Conservation (phyloP, 352 stramenopile genomes). For the Thraustochytrium aureum region DNA sequence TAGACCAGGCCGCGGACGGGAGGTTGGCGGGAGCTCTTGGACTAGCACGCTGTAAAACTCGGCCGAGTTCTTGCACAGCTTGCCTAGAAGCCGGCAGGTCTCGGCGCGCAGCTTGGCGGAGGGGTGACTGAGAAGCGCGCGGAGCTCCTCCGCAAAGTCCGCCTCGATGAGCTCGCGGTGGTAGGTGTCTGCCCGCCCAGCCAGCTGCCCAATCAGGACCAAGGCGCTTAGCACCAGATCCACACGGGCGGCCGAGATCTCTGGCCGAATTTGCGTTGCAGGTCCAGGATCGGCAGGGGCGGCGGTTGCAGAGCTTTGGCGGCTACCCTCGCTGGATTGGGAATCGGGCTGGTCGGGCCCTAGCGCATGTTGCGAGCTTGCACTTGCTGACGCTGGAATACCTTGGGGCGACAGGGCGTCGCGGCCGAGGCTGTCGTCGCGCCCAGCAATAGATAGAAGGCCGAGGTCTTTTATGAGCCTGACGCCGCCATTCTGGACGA, state of each 20-base stretch:
- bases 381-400: no score
- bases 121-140: constrained; percentile 64
- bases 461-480: constrained; percentile 68
- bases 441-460: constrained; percentile 52
- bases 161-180: constrained; percentile 68
- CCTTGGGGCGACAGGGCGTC: not conserved
- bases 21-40: not conserved
- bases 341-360: not conserved
- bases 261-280: no score
- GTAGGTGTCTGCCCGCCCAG: constrained; percentile 69
- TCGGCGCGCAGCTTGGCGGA: constrained; percentile 78
- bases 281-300: no score
- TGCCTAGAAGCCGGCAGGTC: constrained; percentile 83
- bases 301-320: no score
- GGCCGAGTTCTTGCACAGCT: constrained; percentile 83
- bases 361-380: no score
- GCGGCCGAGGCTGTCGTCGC: not conserved
- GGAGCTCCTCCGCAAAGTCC: constrained; percentile 65
- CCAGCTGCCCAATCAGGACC: constrained; percentile 78
- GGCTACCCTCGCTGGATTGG: not conserved
- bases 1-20: not conserved
- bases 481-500: constrained; percentile 70
- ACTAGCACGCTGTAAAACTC: constrained; percentile 76
- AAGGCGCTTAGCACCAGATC: constrained; percentile 72
- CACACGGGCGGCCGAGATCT: no score